A percentile compares a stretch with the other conserved stretches of the same genome.
Evolutionary conservation across 31 red algal genomes (phyloP).

Genomic region (Porphyra umbilicalis): DNA sequence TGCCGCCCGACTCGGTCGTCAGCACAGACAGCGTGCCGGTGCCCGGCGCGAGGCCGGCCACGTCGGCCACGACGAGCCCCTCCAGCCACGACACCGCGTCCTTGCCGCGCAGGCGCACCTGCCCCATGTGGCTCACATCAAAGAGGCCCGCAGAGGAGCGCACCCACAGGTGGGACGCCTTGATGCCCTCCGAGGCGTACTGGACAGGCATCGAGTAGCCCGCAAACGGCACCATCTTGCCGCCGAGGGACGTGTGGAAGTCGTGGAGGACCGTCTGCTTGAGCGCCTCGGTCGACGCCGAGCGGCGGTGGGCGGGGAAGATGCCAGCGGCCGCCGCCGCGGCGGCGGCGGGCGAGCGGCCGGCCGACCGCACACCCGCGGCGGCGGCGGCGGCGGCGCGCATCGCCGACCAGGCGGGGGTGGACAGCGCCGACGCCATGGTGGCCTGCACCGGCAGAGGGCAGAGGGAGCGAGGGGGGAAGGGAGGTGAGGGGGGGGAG

Average conservation of each 20-base stretch:
- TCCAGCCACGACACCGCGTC: conserved; percentile 83
- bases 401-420: neutral
- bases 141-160: conserved; percentile 90
- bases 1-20: conserved; percentile 77
- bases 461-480: too few species aligned
- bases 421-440: neutral
- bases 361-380: neutral
- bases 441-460: neutral
- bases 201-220: conserved; percentile 95
- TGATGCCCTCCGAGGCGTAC: conserved; percentile 91
- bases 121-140: conserved; percentile 98
- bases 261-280: conserved; percentile 90
- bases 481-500: neutral
- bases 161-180: conserved; percentile 91
- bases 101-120: conserved; percentile 75
- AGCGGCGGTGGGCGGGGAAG: neutral
- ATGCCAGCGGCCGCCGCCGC: neutral
- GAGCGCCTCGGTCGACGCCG: conserved; percentile 31
- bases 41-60: conserved; percentile 28
- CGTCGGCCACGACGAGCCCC: conserved; percentile 76
- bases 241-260: conserved; percentile 67
- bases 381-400: neutral
- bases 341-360: neutral
- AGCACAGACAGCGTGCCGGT: conserved; percentile 61
- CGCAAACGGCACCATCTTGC: conserved; percentile 96